These are phyloP conservation scores for Lathyrus oleraceus DNA, from an alignment of 306 rosid species.

Conservation along the genomic window DNA sequence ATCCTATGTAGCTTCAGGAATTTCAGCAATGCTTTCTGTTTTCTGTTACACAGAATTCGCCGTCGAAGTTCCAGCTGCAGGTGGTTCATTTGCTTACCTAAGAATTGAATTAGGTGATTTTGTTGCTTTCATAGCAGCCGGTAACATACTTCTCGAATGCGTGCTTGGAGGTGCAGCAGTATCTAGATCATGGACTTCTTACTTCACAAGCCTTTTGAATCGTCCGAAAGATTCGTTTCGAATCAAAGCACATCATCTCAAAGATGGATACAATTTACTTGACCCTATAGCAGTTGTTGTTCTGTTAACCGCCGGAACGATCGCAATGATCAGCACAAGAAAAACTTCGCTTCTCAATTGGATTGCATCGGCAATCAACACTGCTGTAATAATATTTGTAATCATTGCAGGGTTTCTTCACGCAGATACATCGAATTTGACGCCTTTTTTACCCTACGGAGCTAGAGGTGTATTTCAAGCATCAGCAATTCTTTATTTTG, in stretches of 20 bases:
- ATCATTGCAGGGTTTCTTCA: slow-evolving; percentile 55
- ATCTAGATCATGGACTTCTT: slow-evolving; percentile 78
- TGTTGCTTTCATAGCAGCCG: slow-evolving; percentile 77
- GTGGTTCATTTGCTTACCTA: slow-evolving; percentile 79
- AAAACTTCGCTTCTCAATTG: slow-evolving; percentile 68
- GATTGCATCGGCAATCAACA: slow-evolving; percentile 69
- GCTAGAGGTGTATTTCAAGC: slow-evolving; percentile 65
- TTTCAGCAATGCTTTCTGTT: slow-evolving; percentile 84
- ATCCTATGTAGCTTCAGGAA: slow-evolving; percentile 68
- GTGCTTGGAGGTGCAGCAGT: slow-evolving; percentile 69
- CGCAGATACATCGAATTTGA: slow-evolving; percentile 56
- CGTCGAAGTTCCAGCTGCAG: slow-evolving; percentile 76
- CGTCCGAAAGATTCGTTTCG: slow-evolving; percentile 52
- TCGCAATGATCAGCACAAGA: slow-evolving; percentile 66
- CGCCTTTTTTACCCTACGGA: slow-evolving; percentile 64
- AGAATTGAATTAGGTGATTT: slow-evolving; percentile 80
- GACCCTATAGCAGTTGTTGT: slow-evolving; percentile 77
- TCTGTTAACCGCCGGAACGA: slow-evolving; percentile 39
- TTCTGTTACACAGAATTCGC: slow-evolving; percentile 83
- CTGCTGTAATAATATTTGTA: slow-evolving; percentile 49
- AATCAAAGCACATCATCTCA: slow-evolving; percentile 52
- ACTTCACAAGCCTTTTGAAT: slow-evolving; percentile 61
- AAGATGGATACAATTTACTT: slow-evolving; percentile 52
- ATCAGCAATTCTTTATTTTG: slow-evolving; percentile 69
- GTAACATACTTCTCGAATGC: slow-evolving; percentile 71